Evolutionary conservation across 495 filamentous ascomycete species (phyloP).

Genomic region (Aspergillus egyptiacus): DNA sequence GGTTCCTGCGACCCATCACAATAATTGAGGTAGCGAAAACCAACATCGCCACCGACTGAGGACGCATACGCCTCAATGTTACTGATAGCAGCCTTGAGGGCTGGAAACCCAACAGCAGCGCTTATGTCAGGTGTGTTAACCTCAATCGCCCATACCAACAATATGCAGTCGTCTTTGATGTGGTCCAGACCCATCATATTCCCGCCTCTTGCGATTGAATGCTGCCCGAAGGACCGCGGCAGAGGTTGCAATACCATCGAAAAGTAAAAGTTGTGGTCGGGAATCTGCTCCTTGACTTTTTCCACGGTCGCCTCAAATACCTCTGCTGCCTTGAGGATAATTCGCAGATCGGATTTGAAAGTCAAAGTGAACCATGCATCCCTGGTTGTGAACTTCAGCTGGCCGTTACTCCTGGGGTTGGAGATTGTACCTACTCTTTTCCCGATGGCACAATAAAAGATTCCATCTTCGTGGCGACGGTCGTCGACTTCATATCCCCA

Average conservation of each 20-base stretch:
- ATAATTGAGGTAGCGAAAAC: background rate
- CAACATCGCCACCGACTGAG: background rate
- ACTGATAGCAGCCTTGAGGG: background rate
- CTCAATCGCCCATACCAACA: background rate
- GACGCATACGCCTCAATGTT: background rate
- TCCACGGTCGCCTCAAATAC: background rate
- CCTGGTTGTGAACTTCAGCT: background rate
- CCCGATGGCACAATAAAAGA: background rate
- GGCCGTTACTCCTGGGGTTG: too few relatives aligned
- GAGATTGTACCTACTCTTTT: background rate
- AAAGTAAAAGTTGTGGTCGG: background rate
- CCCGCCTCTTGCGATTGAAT: background rate
- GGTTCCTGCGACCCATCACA: conserved; percentile 1
- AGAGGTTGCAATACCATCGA: background rate
- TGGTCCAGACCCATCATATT: background rate
- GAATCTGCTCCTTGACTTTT: background rate
- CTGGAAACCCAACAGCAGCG: background rate
- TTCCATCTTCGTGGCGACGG: background rate
- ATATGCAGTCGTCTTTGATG: background rate
- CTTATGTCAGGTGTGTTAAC: background rate
- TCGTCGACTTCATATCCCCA: background rate
- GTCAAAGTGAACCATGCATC: background rate
- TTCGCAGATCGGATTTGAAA: background rate
- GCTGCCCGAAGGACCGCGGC: background rate
- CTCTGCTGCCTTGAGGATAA: background rate